phyloP scores from a whole-genome alignment of 495 filamentous ascomycete species.

The Choiromyces venosus region DNA sequence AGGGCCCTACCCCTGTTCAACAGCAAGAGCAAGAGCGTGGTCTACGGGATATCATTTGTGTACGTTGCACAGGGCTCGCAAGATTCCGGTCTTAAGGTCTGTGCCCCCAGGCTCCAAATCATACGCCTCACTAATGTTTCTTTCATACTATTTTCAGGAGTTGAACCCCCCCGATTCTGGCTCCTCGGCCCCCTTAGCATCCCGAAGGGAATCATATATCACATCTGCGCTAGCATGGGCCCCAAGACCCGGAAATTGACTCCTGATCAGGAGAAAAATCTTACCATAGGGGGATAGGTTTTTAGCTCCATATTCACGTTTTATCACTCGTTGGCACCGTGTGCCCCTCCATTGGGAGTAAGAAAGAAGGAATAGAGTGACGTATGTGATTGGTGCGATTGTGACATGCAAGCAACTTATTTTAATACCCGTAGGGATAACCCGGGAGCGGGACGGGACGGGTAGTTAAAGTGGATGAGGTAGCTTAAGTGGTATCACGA shows the following conservation, averaged over 20 bases:
- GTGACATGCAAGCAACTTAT: not conserved
- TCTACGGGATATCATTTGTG: not conserved
- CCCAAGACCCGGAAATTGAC: no score
- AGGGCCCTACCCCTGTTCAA: not conserved
- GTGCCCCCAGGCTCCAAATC: not conserved
- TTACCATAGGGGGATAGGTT: not conserved
- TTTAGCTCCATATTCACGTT: not conserved
- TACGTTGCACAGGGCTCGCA: not conserved
- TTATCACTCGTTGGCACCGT: not conserved
- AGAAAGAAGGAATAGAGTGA: no score
- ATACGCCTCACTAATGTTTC: not conserved
- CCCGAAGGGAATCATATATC: no score
- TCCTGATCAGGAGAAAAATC: no score
- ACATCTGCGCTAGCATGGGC: not conserved
- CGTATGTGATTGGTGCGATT: not conserved
- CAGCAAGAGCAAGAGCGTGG: not conserved
- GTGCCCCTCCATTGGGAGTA: not conserved
- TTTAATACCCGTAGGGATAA: no score
- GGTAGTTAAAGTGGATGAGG: no score
- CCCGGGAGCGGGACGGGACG: no score
- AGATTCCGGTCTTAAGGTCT: not conserved
- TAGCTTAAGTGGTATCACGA: no score
- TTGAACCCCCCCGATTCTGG: not conserved
- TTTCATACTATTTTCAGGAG: not conserved
- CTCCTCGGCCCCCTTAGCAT: not conserved